phyloP scores from a whole-genome alignment of 228 moss, liverwort and hornwort genomes.

The Sphagnum magellanicum region DNA sequence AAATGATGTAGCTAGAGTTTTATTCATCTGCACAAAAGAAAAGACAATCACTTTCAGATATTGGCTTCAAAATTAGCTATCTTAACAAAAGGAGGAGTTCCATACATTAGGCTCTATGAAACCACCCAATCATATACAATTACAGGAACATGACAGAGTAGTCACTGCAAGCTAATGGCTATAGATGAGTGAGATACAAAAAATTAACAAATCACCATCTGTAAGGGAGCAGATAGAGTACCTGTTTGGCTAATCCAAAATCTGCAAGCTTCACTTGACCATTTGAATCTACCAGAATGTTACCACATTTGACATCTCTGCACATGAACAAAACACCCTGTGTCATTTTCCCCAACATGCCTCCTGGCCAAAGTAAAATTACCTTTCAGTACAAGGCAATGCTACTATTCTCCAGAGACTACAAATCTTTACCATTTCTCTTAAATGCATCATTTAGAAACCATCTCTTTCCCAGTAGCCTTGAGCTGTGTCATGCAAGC shows the following conservation, averaged over 20 bases:
- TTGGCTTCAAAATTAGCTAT: no score
- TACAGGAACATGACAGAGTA: neutral
- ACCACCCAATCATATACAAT: neutral
- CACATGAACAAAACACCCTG: neutral
- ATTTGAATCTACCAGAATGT: slow-evolving; percentile 48
- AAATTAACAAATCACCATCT: no score
- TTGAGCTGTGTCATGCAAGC: no score
- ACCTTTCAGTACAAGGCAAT: no score
- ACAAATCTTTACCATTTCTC: no score
- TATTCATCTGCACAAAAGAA: slow-evolving; percentile 35
- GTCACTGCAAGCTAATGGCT: no score
- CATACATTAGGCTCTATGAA: neutral
- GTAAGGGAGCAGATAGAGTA: neutral
- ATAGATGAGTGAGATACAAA: no score
- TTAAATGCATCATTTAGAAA: no score
- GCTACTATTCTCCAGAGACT: no score
- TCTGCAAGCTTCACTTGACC: slow-evolving; percentile 62
- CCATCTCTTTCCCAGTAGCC: no score
- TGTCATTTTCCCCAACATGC: no score
- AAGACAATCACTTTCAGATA: neutral
- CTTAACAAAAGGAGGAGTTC: neutral
- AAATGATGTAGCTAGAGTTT: slow-evolving; percentile 37
- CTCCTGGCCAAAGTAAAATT: no score
- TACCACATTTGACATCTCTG: slow-evolving; percentile 59
- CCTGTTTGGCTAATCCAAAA: slow-evolving; percentile 55